Base-by-base conservation (phyloP, 164 flowering plant genomes). In the Kingdonia uniflora region DNA sequence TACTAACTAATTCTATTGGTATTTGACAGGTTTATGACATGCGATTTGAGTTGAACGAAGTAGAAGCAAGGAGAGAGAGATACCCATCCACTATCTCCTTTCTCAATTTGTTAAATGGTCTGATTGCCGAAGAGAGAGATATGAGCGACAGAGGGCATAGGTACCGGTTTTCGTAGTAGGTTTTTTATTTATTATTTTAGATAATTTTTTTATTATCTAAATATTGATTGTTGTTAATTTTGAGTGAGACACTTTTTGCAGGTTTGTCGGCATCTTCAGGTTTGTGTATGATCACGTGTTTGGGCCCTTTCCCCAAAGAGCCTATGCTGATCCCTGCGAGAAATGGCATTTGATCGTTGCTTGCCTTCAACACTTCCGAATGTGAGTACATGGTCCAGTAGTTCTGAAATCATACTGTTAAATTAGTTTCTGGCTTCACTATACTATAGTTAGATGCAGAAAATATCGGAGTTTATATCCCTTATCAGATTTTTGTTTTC, bases 41-140 rank as follows among this genome's bases (percentile, higher is more conserved):
- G 99, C 76, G 81, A 42, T 94, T 74, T 73, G 99, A 94, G 73
- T 71, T 94, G 53, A 89, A 94, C 74, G 99, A 94, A 67, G 78
- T 94, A 49, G 97, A 94, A 73, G 85, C 96, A 51, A 85, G 97
- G 68, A 77, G 78, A 56, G 99, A 94, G 70, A 75, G 63, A 50
- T 94, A 89, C 57, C 99, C 99, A 21, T 94, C 99, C 13, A 94
- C 97, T 16, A 80, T 94, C 64, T 94, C 99, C 17, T 94, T 94
- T 70, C 78, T 94, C 55, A 89, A 89, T 59, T 78, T 94, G 60
- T 61, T 94, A 57, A 94, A 94, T 76, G 73, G 81, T 55, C 87
- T 94, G 26, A 86, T 89, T 66, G 75, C 81, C 14, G 81, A 80
- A 63, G 97, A 94, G 68, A 79, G 68, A 49, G 99, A 94, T 70